A percentile compares a stretch with the other conserved stretches of the same genome.
These are phyloP conservation scores for Aquilaria agallochum DNA, from an alignment of 441 rosid genomes.

Conservation along the genomic window DNA sequence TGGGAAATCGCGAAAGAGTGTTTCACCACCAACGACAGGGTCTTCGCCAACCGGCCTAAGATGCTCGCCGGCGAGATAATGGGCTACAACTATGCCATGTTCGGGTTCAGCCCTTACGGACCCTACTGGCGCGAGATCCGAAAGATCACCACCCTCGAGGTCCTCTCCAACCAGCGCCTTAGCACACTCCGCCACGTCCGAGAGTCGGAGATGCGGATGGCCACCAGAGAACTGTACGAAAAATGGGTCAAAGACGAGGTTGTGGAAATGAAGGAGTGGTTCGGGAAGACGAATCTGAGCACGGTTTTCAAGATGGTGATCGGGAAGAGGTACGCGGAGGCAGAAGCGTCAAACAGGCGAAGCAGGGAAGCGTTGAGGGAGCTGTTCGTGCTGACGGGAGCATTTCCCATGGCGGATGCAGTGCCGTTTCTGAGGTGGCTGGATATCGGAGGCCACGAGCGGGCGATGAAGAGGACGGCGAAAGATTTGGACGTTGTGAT, in stretches of 20 bases:
- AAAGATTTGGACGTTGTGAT: conserved; percentile 18
- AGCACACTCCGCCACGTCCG: conserved; percentile 21
- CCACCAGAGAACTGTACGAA: conserved; percentile 16
- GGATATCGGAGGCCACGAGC: conserved; percentile 31
- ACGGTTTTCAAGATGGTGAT: conserved; percentile 20
- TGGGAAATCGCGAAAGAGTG: conserved; percentile 28
- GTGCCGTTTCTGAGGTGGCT: conserved; percentile 36
- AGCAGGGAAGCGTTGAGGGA: conserved; percentile 1
- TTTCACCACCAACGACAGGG: conserved; percentile 14
- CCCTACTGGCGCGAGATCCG: conserved; percentile 39
- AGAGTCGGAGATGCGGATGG: conserved; percentile 17
- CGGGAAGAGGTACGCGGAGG: conserved; percentile 19
- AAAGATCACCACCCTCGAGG: conserved; percentile 30
- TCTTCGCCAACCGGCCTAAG: conserved; percentile 18
- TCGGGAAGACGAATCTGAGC: conserved; percentile 23
- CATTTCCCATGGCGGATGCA: conserved; percentile 24
- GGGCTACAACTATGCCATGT: conserved; percentile 26
- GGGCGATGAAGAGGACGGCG: conserved; percentile 25
- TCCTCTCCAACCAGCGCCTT: conserved; percentile 36
- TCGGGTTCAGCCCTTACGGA: conserved; percentile 31
- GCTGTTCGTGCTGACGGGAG: conserved; percentile 15
- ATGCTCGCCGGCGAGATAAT: conserved; percentile 15
- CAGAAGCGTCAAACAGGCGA: conserved; percentile 9
- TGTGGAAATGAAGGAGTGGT: conserved; percentile 42
- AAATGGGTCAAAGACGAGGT: conserved; percentile 7